These are phyloP conservation scores for Cryptosporidium felis DNA, from an alignment of 169 alveolate genomes.

Conservation along the genomic window DNA sequence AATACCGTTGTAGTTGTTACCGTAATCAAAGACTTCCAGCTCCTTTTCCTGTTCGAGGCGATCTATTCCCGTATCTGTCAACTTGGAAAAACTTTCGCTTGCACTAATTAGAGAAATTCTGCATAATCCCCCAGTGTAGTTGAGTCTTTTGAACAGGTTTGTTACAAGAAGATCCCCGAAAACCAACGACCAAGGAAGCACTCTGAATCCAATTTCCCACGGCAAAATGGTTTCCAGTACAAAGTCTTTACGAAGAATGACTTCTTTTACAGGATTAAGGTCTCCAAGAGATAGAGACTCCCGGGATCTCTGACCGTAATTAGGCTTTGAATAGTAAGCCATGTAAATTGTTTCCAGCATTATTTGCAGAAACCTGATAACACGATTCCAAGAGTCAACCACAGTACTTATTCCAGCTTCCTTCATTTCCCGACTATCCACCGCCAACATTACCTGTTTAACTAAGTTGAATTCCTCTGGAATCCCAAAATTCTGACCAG, in stretches of 20 bases:
- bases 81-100: too few species aligned
- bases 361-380: constrained; percentile 4
- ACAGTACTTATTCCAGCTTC: too few species aligned
- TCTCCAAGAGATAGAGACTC: too few species aligned
- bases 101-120: too few species aligned
- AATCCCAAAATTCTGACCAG: too few species aligned
- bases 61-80: too few species aligned
- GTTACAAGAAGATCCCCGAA: constrained; percentile 21
- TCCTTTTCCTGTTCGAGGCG: too few species aligned
- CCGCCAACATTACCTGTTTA: too few species aligned
- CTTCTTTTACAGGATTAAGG: neutral
- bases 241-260: constrained; percentile 1
- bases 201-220: constrained; percentile 23
- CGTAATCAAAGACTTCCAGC: too few species aligned
- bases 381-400: constrained; percentile 5
- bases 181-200: constrained; percentile 34
- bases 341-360: constrained; percentile 21
- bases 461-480: too few species aligned
- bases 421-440: too few species aligned
- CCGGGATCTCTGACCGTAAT: neutral
- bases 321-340: constrained; percentile 28
- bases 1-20: too few species aligned
- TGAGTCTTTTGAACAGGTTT: neutral
- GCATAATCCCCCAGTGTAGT: neutral
- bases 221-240: constrained; percentile 5